Evolutionary conservation across 371 early-diverging fungal genomes (phyloP).

Genomic region (Spraguea lophii): DNA sequence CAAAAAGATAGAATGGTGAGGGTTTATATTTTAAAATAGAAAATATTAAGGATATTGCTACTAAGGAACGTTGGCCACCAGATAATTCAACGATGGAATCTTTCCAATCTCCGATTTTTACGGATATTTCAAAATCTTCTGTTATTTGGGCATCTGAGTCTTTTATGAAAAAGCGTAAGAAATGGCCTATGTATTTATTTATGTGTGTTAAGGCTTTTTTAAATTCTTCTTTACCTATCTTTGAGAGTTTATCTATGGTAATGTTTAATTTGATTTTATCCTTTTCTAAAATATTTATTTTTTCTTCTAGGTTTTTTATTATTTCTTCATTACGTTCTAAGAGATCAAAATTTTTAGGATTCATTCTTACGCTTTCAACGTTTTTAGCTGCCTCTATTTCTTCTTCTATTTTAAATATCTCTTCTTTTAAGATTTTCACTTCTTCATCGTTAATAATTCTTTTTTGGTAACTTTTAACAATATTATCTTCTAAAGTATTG

Average conservation of each 20-base stretch:
- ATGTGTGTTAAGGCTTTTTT: constrained; percentile 45
- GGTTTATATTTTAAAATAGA: constrained; percentile 88
- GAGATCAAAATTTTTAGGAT: constrained; percentile 45
- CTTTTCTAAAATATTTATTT: constrained; percentile 39
- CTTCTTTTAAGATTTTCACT: constrained; percentile 3
- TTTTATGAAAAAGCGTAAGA: constrained; percentile 32
- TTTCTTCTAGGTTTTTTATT: constrained; percentile 32
- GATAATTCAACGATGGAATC: constrained; percentile 78
- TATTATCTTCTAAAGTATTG: constrained; percentile 55
- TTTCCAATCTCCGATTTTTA: constrained; percentile 89
- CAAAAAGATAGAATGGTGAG: constrained; percentile 97
- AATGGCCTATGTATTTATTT: constrained; percentile 38
- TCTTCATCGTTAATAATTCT: constrained; percentile 1
- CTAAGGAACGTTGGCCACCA: constrained; percentile 89
- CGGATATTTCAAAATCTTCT: constrained; percentile 61
- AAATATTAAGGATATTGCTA: constrained; percentile 83
- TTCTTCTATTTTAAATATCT: constrained; percentile 2
- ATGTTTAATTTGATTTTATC: constrained; percentile 40
- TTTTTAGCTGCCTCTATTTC: constrained; percentile 1
- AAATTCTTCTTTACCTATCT: constrained; percentile 20
- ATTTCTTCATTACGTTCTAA: constrained; percentile 42
- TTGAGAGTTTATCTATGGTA: constrained; percentile 28
- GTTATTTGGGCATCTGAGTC: constrained; percentile 25
- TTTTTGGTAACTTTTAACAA: background rate
- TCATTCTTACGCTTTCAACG: background rate